Evolutionary conservation across 176 grass and related monocot species (phyloP), one percentile per base, ranked within the genome.

Genomic region (Oryza nivara): DNA sequence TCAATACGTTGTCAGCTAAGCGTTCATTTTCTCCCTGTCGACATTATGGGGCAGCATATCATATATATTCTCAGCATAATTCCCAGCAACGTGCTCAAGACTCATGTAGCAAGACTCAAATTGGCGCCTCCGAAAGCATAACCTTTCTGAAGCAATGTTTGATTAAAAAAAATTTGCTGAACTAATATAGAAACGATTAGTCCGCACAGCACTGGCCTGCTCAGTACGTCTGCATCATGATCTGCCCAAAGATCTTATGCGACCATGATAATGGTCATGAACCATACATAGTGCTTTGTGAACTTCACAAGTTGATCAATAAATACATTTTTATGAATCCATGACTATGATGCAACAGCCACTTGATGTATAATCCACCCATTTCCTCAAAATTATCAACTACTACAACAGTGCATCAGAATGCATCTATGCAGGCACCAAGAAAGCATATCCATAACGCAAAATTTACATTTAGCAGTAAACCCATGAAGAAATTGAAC

Each of bases 241-340:
- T 66, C 49, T 16, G 17, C 11, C 20, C 69, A 5, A 82, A 84
- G 63, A 75, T 40, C 22, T 67, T 85, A 20, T 63, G n/a, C 66
- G 14, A 7, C 15, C 28, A 49, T 32, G 36, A 68, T 9, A 67
- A 56, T 60, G 11, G 22, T 48, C 67, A 66, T 38, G 19, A 84
- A 46, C 60, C 25, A 67, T 13, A 34, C 9, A 46, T 25, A 56
- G 52, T 65, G 51, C 9, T 75, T 64, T 12, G 54, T 2, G 77
- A 45, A 72, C 34, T 70, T 80, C 81, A 89, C 30, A 79, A 20
- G 65, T 3, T 19, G 17, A 74, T 67, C 13, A 83, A 75, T 74
- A 84, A 38, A n/a, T 56, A 7, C 17, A 46, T 20, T 40, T 65
- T 20, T 64, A 45, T 65, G 54, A 34, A 83, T 48, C 36, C 23